Evolutionary conservation across 768 basidiomycete genomes (phyloP).

Genomic region (Tephrocybe sp.): DNA sequence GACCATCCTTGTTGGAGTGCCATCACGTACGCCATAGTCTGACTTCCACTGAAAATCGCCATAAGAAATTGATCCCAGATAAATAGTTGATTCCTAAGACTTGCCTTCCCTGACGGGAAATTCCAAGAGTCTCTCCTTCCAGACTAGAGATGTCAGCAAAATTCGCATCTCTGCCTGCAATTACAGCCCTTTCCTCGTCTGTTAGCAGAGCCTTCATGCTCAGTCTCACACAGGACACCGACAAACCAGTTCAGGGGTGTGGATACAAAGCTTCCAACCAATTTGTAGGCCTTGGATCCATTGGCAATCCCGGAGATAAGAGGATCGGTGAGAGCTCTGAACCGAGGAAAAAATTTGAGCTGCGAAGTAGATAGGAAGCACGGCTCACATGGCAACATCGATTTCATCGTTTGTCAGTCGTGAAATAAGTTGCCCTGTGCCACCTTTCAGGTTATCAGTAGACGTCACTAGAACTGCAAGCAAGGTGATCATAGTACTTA

Average conservation of each 20-base stretch:
- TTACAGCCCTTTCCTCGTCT: constrained; percentile 73
- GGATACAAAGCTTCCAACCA: constrained; percentile 88
- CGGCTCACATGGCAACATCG: constrained; percentile 73
- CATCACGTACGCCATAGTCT: constrained; percentile 97
- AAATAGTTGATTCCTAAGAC: constrained; percentile 1
- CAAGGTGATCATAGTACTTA: constrained; percentile 27
- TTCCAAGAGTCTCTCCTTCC: constrained; percentile 80
- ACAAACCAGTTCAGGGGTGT: constrained; percentile 82
- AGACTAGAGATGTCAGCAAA: constrained; percentile 74
- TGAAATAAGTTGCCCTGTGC: constrained; percentile 81
- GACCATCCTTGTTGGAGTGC: constrained; percentile 84
- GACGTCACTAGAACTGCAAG: neutral
- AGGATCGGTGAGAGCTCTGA: constrained; percentile 85
- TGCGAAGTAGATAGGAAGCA: neutral
- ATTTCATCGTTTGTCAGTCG: constrained; percentile 74
- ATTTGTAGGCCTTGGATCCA: constrained; percentile 82
- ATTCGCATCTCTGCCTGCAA: constrained; percentile 72
- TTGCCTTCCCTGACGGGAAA: constrained; percentile 84
- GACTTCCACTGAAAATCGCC: constrained; percentile 58
- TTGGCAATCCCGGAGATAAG: constrained; percentile 92
- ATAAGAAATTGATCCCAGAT: neutral
- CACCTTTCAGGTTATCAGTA: constrained; percentile 45
- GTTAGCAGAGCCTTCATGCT: neutral
- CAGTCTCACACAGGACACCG: constrained; percentile 13
- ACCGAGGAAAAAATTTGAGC: constrained; percentile 3